These are phyloP conservation scores for Penicillium ochrochloron DNA, from an alignment of 495 filamentous ascomycete species.

Conservation along the genomic window DNA sequence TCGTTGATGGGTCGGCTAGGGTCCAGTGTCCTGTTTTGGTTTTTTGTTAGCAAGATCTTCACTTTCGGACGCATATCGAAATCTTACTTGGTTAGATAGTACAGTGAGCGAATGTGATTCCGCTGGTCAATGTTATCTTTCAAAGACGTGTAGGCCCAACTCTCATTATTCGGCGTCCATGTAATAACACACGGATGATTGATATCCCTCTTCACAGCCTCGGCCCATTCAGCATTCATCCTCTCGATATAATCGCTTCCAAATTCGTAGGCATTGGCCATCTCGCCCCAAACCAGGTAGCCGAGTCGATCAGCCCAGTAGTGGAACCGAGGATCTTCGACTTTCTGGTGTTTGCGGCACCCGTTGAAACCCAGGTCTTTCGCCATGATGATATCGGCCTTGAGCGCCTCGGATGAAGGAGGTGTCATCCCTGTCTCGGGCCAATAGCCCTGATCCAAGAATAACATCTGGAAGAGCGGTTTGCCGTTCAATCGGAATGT, in stretches of 20 bases:
- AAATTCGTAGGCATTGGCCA: slow-evolving; percentile 54
- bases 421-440: slow-evolving; percentile 44
- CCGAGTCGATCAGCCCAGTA: slow-evolving; percentile 50
- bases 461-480: slow-evolving; percentile 44
- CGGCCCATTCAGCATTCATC: slow-evolving; percentile 60
- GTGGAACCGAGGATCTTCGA: slow-evolving; percentile 43
- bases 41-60: not conserved
- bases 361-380: slow-evolving; percentile 42
- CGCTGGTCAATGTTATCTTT: slow-evolving; percentile 57
- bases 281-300: slow-evolving; percentile 47
- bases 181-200: slow-evolving; percentile 64
- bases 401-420: slow-evolving; percentile 39
- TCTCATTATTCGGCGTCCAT: slow-evolving; percentile 67
- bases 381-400: slow-evolving; percentile 38
- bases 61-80: not conserved
- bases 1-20: slow-evolving; percentile 63
- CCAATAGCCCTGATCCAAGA: slow-evolving; percentile 49
- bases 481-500: slow-evolving; percentile 46
- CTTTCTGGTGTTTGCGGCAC: slow-evolving; percentile 49
- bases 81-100: slow-evolving; percentile 61
- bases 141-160: slow-evolving; percentile 60
- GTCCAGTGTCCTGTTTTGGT: slow-evolving; percentile 50
- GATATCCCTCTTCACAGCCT: slow-evolving; percentile 60
- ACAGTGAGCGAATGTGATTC: slow-evolving; percentile 61
- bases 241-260: slow-evolving; percentile 54